Evolutionary conservation across 805 yeast species (phyloP).

Genomic region (Candida endomychidarum): DNA sequence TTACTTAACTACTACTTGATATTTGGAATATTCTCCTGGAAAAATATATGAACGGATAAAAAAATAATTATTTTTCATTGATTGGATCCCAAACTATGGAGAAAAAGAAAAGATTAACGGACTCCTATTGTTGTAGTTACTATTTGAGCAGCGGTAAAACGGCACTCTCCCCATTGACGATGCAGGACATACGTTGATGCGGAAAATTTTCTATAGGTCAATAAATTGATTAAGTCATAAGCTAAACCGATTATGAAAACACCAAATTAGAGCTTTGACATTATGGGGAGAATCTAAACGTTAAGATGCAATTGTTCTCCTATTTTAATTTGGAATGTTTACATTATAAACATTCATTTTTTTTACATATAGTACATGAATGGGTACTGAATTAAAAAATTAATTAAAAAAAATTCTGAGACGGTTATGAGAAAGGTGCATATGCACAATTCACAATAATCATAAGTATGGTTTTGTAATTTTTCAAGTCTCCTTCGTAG

Average conservation of each 20-base stretch:
- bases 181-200: constrained; percentile 6
- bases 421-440: constrained; percentile 1
- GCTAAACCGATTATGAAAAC: too few relatives aligned
- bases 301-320: too few relatives aligned
- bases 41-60: too few relatives aligned
- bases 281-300: not conserved
- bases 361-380: too few relatives aligned
- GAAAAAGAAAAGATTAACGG: not conserved
- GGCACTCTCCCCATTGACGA: constrained; percentile 6
- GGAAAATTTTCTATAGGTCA: constrained; percentile 3
- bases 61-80: not conserved
- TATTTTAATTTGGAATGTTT: too few relatives aligned
- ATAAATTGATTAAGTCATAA: too few relatives aligned
- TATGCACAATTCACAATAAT: not conserved
- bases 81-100: constrained; percentile 4
- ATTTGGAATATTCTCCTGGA: too few relatives aligned
- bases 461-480: not conserved
- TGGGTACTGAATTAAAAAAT: too few relatives aligned
- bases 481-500: not conserved
- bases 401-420: too few relatives aligned
- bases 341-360: too few relatives aligned
- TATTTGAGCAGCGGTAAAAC: constrained; percentile 1
- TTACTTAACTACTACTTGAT: too few relatives aligned
- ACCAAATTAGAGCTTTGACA: too few relatives aligned
- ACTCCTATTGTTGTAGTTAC: not conserved